Percentiles rank a stretch among this genome's conserved stretches.
phyloP scores from a whole-genome alignment of 331 rosid genomes.

The Rosa hybrid region DNA sequence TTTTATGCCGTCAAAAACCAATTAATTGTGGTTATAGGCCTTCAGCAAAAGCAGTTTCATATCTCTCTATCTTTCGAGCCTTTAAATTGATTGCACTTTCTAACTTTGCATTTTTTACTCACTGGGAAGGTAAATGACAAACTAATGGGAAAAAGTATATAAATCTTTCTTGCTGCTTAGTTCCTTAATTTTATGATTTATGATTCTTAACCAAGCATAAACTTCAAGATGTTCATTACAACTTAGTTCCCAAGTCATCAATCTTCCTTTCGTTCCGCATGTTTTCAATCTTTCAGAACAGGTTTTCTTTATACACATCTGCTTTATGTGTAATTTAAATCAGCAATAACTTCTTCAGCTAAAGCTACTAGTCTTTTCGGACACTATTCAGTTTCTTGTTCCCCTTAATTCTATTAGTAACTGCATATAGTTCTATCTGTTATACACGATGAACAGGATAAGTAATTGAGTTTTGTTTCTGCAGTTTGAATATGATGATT shows the following conservation, averaged over 20 bases:
- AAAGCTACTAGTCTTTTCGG: background rate
- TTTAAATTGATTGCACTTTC: background rate
- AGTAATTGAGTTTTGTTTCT: background rate
- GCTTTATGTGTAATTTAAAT: background rate
- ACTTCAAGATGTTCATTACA: background rate
- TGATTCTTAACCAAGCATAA: too few relatives aligned
- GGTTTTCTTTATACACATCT: too few relatives aligned
- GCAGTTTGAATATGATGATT: constrained; percentile 64
- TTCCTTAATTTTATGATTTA: background rate
- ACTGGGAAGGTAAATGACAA: background rate
- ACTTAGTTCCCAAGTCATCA: background rate
- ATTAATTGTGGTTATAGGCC: background rate
- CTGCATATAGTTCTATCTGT: background rate
- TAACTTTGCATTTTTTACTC: background rate
- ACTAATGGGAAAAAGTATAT: background rate
- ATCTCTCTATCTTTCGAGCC: too few relatives aligned
- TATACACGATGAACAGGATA: background rate
- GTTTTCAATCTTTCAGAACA: background rate
- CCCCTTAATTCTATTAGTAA: background rate
- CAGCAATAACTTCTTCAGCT: background rate
- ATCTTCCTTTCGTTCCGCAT: background rate
- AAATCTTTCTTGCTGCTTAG: background rate
- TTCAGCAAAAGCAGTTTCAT: background rate
- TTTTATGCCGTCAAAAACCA: background rate
- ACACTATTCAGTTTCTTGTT: background rate